Evolutionary conservation across 257 asterid genomes (phyloP), one percentile per base, ranked within the genome.

Genomic region (Solanum pinnatisectum): DNA sequence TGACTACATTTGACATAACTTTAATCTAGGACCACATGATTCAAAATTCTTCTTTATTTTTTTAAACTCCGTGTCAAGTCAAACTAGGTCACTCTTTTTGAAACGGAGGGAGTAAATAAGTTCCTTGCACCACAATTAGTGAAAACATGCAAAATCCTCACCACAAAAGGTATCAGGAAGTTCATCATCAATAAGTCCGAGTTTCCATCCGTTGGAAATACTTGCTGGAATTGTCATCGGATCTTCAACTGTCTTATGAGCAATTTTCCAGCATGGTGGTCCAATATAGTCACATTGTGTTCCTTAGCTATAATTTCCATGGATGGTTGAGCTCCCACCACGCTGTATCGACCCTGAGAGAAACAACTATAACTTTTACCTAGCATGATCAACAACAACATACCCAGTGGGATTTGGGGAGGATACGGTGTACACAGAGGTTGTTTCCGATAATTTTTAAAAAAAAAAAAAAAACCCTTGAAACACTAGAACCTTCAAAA

Each of bases 161-260:
- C 99, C 98, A 60, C 98, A 97, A 89, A 97, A 96, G 7, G 96
- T 92, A 59, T 94, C 95, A 20, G 98, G 98, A 89, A 97, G 97
- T 89, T 90, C 96, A 85, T 90, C 98, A 85, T 91, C 89, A 10
- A 91, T 87, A n/a, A 92, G 91, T 70, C 90, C 96, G 15, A 98
- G 98, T 35, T 88, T 96, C 99, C 98, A 97, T 40, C 88, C 70
- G 84, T 95, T 96, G 1, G 98, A 94, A 76, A 97, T 91, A 87
- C 84, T 90, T 90, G 95, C 91, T 3, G 96, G 97, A 86, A 96
- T 89, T 1, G 92, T 78, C 95, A 95, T 87, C 7, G 98, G 99
- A 89, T 97, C 98, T 88, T 93, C 94, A 9, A 91, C 94, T n/a
- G 88, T 82, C 93, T 90, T 90, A 91, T 92, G 92, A 1, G 87